Conservation (phyloP, 116 monocot genomes). For the Papilionanthe hybrid region DNA sequence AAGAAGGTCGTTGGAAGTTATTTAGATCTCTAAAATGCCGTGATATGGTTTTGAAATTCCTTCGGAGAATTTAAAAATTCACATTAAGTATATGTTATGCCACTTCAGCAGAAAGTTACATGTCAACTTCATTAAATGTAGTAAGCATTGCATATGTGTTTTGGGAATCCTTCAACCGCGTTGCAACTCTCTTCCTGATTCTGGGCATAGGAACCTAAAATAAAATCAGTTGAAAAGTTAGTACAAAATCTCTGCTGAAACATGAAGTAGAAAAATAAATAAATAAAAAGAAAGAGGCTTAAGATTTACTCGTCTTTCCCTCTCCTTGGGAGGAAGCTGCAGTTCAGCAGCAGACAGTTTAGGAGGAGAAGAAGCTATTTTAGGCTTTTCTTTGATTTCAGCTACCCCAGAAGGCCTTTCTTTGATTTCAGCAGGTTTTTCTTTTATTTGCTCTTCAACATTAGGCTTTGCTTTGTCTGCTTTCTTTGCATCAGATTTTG, state of each 20-base stretch:
- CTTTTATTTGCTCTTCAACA: slow-evolving; percentile 25
- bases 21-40: too few relatives aligned
- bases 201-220: slow-evolving; percentile 92
- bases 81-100: background rate
- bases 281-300: background rate
- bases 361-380: slow-evolving; percentile 42
- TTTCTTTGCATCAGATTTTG: slow-evolving; percentile 5
- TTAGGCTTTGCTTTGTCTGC: slow-evolving; percentile 9
- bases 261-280: too few relatives aligned
- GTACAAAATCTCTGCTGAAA: background rate
- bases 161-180: slow-evolving; percentile 95
- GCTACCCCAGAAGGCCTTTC: slow-evolving; percentile 40
- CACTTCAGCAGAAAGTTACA: slow-evolving; percentile 33
- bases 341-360: slow-evolving; percentile 72
- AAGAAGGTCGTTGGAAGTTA: too few relatives aligned
- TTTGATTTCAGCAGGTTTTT: slow-evolving; percentile 29
- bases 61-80: background rate
- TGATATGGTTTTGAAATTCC: too few relatives aligned
- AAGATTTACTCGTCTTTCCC: slow-evolving; percentile 76
- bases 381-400: slow-evolving; percentile 46
- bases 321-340: slow-evolving; percentile 92
- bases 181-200: slow-evolving; percentile 72
- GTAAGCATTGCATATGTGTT: slow-evolving; percentile 97
- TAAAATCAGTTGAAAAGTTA: background rate
- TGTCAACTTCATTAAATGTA: slow-evolving; percentile 99